phyloP scores from a whole-genome alignment of 2,329 filamentous ascomycete species.

The Thielaviopsis ethacetica region DNA sequence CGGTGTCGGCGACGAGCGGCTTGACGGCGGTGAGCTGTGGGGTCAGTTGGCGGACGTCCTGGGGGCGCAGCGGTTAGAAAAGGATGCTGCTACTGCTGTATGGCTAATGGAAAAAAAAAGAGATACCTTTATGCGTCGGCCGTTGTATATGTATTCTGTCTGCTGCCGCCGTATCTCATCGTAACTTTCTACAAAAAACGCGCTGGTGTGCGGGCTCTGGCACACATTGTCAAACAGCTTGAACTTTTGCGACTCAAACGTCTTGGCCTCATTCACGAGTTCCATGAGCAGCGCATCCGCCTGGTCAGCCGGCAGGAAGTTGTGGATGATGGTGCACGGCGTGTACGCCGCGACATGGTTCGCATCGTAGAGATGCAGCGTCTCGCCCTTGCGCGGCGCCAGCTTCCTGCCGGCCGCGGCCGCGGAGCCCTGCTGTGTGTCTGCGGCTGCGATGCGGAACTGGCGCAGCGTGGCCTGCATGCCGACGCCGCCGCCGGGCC shows the following conservation, averaged over 20 bases:
- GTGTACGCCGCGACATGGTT: constrained; percentile 70
- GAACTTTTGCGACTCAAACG: constrained; percentile 58
- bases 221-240: constrained; percentile 82
- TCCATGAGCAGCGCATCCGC: constrained; percentile 63
- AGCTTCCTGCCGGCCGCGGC: constrained; percentile 42
- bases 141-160: constrained; percentile 75
- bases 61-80: not conserved
- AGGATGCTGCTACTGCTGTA: not conserved
- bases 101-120: not conserved
- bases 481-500: constrained; percentile 23
- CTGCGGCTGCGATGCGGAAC: constrained; percentile 21
- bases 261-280: constrained; percentile 54
- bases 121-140: constrained; percentile 45
- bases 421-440: no score
- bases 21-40: constrained; percentile 58
- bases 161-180: constrained; percentile 55
- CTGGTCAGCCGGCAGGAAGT: constrained; percentile 58
- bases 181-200: constrained; percentile 64
- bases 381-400: constrained; percentile 37
- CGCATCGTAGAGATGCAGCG: constrained; percentile 68
- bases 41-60: constrained; percentile 63
- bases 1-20: constrained; percentile 50
- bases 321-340: constrained; percentile 82
- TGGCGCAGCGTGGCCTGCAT: constrained; percentile 47
- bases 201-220: constrained; percentile 65